These are phyloP conservation scores for Casuarina glauca DNA, from an alignment of 306 rosid genomes.

Conservation along the genomic window DNA sequence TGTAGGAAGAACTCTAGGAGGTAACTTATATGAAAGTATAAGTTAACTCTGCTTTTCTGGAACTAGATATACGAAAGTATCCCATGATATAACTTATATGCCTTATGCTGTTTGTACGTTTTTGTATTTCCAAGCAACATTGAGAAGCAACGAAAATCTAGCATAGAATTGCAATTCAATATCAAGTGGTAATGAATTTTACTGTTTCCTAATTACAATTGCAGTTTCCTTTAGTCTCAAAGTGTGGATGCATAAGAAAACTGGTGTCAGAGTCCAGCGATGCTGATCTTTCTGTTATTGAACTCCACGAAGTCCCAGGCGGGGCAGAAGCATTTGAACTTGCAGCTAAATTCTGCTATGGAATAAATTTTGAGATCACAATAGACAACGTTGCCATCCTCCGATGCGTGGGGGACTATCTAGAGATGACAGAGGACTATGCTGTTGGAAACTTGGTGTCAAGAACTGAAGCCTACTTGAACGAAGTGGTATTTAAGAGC, in stretches of 20 bases:
- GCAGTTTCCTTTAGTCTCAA: constrained; percentile 91
- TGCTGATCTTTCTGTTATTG: constrained; percentile 55
- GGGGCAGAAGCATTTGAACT: constrained; percentile 93
- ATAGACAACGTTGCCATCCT: constrained; percentile 75
- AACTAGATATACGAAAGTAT: background rate
- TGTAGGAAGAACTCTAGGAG: background rate
- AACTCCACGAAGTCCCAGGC: constrained; percentile 73
- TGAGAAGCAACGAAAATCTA: constrained; percentile 18
- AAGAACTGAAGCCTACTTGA: constrained; percentile 76
- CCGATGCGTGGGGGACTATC: constrained; percentile 87
- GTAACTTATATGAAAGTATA: too few species aligned
- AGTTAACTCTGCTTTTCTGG: too few species aligned
- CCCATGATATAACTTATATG: background rate
- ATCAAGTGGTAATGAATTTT: constrained; percentile 18
- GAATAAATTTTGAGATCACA: constrained; percentile 84
- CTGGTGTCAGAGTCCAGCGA: constrained; percentile 72
- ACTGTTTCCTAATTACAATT: constrained; percentile 16
- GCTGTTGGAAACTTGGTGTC: constrained; percentile 73
- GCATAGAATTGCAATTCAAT: background rate
- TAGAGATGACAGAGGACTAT: constrained; percentile 91
- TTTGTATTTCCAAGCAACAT: constrained; percentile 10
- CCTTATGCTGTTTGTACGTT: background rate
- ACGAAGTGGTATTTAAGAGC: constrained; percentile 76
- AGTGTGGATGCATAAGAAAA: constrained; percentile 77
- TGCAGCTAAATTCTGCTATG: constrained; percentile 93